Evolutionary conservation across 805 yeast genomes (phyloP).

Genomic region (Sugiyamaella smithiae): DNA sequence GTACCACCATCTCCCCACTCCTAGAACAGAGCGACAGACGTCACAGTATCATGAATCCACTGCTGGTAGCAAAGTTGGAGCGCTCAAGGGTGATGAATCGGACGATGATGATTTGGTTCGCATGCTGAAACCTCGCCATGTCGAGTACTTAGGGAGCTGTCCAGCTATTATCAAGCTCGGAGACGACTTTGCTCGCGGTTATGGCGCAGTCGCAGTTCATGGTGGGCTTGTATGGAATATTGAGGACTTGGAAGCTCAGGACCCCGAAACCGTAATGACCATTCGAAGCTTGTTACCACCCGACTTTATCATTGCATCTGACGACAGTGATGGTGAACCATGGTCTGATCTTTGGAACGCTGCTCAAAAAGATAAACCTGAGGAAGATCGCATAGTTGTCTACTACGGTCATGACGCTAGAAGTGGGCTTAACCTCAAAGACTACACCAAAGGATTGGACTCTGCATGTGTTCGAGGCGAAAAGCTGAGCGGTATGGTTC

Average conservation of each 20-base stretch:
- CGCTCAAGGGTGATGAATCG: constrained; percentile 6
- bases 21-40: constrained; percentile 18
- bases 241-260: constrained; percentile 50
- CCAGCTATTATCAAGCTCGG: constrained; percentile 65
- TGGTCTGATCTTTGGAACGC: constrained; percentile 61
- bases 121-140: constrained; percentile 56
- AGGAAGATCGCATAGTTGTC: constrained; percentile 42
- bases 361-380: constrained; percentile 36
- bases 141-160: constrained; percentile 57
- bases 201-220: constrained; percentile 64
- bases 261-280: constrained; percentile 60
- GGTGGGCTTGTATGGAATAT: constrained; percentile 77
- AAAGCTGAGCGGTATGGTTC: constrained; percentile 58
- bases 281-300: constrained; percentile 70
- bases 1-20: constrained; percentile 46
- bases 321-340: constrained; percentile 42
- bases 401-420: constrained; percentile 90
- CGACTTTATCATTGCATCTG: constrained; percentile 55
- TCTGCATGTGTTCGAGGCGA: constrained; percentile 79
- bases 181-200: constrained; percentile 41
- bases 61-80: background rate
- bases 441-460: constrained; percentile 77
- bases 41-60: background rate
- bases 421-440: constrained; percentile 62
- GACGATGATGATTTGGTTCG: constrained; percentile 44